phyloP scores from a whole-genome alignment of 148 eudicot species.

The Camellia granthamiana region DNA sequence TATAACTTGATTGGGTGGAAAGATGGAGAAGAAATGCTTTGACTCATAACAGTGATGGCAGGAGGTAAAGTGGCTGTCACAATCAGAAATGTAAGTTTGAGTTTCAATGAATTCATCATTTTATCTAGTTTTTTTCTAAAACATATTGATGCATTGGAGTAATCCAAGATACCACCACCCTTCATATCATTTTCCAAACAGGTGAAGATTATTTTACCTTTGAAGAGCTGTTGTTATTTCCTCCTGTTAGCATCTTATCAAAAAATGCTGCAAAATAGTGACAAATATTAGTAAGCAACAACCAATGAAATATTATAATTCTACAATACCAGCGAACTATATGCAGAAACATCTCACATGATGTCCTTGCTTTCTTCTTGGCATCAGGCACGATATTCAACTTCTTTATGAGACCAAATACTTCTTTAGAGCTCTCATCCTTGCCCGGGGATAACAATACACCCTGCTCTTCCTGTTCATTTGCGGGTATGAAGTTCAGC shows the following conservation, averaged over 20 bases:
- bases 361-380: constrained; percentile 62
- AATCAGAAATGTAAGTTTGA: not conserved
- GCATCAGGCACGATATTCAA: constrained; percentile 57
- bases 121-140: not conserved
- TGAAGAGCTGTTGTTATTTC: constrained; percentile 42
- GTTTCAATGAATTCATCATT: not conserved
- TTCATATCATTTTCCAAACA: not conserved
- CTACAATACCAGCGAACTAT: constrained; percentile 12
- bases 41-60: not conserved
- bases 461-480: constrained; percentile 39
- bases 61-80: not conserved
- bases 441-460: constrained; percentile 45
- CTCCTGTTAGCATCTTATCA: constrained; percentile 51
- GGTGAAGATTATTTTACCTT: constrained; percentile 54
- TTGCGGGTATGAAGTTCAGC: constrained; percentile 21
- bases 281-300: constrained; percentile 13
- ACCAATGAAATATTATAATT: constrained; percentile 6
- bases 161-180: not conserved
- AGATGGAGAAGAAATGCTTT: not conserved
- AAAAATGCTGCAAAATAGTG: constrained; percentile 53
- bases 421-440: constrained; percentile 70
- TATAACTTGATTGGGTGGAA: not conserved
- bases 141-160: not conserved
- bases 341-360: constrained; percentile 43
- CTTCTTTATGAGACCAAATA: constrained; percentile 78